Conservation (phyloP, 2,329 filamentous ascomycete species). For the Fusarium duplospermum region DNA sequence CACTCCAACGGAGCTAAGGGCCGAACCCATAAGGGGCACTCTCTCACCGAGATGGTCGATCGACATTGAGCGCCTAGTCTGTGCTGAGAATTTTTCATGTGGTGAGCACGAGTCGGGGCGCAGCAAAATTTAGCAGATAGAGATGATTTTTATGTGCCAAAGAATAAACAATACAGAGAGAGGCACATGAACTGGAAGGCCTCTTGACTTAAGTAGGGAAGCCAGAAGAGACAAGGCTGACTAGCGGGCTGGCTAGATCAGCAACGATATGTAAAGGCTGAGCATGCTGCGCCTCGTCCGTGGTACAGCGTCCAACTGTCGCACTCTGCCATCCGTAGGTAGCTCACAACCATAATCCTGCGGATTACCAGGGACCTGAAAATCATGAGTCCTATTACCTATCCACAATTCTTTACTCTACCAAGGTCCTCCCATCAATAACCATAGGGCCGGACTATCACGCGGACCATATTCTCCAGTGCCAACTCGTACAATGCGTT, state of each 20-base stretch:
- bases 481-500: neutral
- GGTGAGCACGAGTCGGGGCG: constrained; percentile 34
- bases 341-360: neutral
- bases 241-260: constrained; percentile 29
- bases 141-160: neutral
- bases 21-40: constrained; percentile 53
- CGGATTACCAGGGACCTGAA: neutral
- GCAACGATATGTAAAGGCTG: neutral
- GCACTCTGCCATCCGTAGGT: neutral
- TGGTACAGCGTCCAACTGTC: neutral
- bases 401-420: neutral
- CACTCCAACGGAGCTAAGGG: constrained; percentile 17
- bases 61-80: constrained; percentile 49
- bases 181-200: neutral
- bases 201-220: constrained; percentile 21
- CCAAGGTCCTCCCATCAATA: neutral
- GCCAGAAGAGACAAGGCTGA: constrained; percentile 14
- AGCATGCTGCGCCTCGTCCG: constrained; percentile 28
- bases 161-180: neutral
- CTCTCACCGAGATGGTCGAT: constrained; percentile 50
- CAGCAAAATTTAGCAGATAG: constrained; percentile 45
- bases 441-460: neutral
- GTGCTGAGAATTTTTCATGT: constrained; percentile 39
- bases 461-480: neutral
- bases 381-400: neutral